Evolutionary conservation across 768 basidiomycete genomes (phyloP), one percentile per base, ranked within the genome.

Genomic region (Cyathus striatus): DNA sequence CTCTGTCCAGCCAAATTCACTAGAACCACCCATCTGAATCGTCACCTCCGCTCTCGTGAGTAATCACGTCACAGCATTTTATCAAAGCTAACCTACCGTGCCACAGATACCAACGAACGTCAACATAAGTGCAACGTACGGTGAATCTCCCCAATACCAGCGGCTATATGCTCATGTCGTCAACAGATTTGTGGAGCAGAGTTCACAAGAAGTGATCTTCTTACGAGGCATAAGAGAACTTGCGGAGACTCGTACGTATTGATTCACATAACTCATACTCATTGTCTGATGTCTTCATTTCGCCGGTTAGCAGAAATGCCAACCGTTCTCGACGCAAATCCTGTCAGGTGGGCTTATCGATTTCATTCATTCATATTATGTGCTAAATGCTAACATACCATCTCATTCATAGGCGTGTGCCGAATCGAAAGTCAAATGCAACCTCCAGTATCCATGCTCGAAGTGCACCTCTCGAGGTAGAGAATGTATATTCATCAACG

Each of bases 381-480:
- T 41, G 17, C 51, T 40, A 38, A 38, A 17, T 23, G 5, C 26
- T 10, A 24, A 16, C 38, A 49, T 16, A 52, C 22, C 23, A 33
- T 43, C 3, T 32, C 23, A 23, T 36, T 40, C 35, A 41, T 4
- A 77, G 63, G 76, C 81, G 16, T 86, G 84, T 57, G 83, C 81
- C 2, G 79, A 81, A 49, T 83, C 82, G n/a, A 86, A 86, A 62
- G 75, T 84, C 12, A 85, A 83, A 63, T 86, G 84, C 58, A 78
- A 84, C 56, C 64, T 83, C 5, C 73, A 79, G 49, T 74, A 69
- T 44, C 84, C 84, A 14, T 86, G 84, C 57, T 73, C 79, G 14
- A 81, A 81, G 57, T 86, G 84, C 57, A 63, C 66, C 30, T 62
- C 76, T 38, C 73, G 81, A 46, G 79, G 79, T 39, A 72, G 79